phyloP scores from a whole-genome alignment of 2,329 filamentous ascomycete species.

The Fusarium equiseti region DNA sequence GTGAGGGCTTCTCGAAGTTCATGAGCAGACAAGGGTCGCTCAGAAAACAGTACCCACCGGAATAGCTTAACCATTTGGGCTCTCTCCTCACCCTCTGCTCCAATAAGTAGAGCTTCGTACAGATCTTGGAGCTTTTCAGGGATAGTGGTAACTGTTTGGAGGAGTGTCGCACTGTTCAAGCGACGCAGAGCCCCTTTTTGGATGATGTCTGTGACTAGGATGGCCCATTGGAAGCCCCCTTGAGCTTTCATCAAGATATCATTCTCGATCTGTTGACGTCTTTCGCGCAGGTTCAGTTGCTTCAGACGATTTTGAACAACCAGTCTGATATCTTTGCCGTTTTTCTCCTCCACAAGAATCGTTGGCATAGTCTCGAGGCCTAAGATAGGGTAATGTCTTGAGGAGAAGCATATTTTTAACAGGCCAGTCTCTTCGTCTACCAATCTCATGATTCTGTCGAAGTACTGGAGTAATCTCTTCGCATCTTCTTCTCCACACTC shows the following conservation, averaged over 20 bases:
- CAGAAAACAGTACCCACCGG: not conserved
- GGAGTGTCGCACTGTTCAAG: rapidly evolving
- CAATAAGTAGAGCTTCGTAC: not conserved
- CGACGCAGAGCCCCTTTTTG: rapidly evolving
- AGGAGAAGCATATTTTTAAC: not conserved
- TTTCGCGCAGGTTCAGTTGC: rapidly evolving
- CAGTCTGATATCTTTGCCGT: not conserved
- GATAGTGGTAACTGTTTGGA: rapidly evolving
- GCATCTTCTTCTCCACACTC: not conserved
- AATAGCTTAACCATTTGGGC: not conserved
- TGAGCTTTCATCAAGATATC: not conserved
- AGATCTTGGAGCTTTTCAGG: not conserved
- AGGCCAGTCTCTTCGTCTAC: too few relatives aligned
- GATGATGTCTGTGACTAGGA: not conserved
- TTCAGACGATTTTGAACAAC: not conserved
- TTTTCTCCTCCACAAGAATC: not conserved
- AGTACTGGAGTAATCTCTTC: rapidly evolving
- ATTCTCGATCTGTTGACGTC: not conserved
- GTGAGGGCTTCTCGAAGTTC: not conserved
- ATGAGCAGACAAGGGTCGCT: not conserved
- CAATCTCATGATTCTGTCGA: too few relatives aligned
- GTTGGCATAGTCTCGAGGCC: not conserved
- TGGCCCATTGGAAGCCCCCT: constrained; percentile 1
- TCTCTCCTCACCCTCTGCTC: rapidly evolving
- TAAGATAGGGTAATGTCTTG: not conserved